Evolutionary conservation across 305 asterid species (phyloP).

Genomic region (Rubia balearica): DNA sequence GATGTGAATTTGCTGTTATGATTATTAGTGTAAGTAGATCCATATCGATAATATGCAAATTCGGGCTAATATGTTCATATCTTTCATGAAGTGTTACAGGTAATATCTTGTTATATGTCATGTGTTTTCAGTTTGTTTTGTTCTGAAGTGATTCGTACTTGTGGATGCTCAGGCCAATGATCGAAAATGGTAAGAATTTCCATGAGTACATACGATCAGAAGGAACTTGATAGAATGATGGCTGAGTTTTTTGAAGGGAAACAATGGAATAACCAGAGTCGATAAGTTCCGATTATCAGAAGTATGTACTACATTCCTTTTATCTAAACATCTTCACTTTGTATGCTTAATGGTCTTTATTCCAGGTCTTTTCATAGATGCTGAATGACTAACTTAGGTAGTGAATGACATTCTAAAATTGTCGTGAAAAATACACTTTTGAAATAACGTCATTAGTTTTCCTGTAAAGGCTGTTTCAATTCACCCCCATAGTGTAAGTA

Average conservation of each 20-base stretch:
- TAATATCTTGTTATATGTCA: constrained; percentile 17
- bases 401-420: background rate
- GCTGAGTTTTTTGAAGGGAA: constrained; percentile 95
- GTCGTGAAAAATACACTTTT: background rate
- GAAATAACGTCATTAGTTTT: background rate
- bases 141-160: background rate
- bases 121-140: background rate
- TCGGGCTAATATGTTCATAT: constrained; percentile 30
- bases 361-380: background rate
- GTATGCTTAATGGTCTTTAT: constrained; percentile 1
- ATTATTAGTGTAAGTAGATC: too few relatives aligned
- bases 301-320: background rate
- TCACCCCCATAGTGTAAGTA: background rate
- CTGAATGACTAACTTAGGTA: background rate
- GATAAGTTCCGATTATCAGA: background rate
- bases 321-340: background rate
- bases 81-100: constrained; percentile 83
- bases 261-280: constrained; percentile 53
- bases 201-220: constrained; percentile 80
- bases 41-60: too few relatives aligned
- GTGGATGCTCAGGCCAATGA: constrained; percentile 53
- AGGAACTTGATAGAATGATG: constrained; percentile 91
- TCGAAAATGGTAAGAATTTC: constrained; percentile 84
- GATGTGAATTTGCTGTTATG: too few relatives aligned
- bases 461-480: background rate